Conservation (phyloP, 352 stramenopile species). For the Phytophthora pseudosyringae region DNA sequence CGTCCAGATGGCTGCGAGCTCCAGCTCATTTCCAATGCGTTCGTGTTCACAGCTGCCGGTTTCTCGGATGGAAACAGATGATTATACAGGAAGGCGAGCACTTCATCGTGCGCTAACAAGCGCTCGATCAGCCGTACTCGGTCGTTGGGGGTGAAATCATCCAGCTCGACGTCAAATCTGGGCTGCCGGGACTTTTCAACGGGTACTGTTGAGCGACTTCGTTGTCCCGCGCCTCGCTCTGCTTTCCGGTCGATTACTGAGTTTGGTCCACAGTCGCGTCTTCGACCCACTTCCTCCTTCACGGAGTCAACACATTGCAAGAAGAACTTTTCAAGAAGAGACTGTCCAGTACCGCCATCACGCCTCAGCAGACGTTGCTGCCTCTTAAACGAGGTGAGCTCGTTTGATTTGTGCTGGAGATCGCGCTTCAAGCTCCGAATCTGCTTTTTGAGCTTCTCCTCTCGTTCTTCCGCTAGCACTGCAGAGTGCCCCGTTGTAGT, state of each 20-base stretch:
- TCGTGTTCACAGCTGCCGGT: slow-evolving; percentile 3
- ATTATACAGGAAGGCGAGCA: slow-evolving; percentile 76
- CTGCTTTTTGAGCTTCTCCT: slow-evolving; percentile 77
- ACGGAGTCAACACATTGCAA: slow-evolving; percentile 84
- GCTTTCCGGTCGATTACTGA: slow-evolving; percentile 23
- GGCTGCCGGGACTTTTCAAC: slow-evolving; percentile 23
- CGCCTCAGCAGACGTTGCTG: slow-evolving; percentile 45
- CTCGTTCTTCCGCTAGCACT: slow-evolving; percentile 53
- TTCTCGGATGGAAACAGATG: slow-evolving; percentile 69
- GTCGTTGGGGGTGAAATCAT: slow-evolving; percentile 75
- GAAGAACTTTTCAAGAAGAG: slow-evolving; percentile 79
- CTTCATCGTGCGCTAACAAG: slow-evolving; percentile 81
- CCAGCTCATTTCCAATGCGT: slow-evolving; percentile 23
- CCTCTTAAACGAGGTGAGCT: slow-evolving; percentile 45
- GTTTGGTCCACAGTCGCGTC: slow-evolving; percentile 33
- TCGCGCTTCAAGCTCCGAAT: slow-evolving; percentile 73
- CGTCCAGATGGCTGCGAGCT: slow-evolving; percentile 13
- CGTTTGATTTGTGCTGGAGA: slow-evolving; percentile 67
- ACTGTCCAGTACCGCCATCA: slow-evolving; percentile 43
- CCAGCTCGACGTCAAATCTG: slow-evolving; percentile 50
- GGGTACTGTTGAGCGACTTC: slow-evolving; percentile 6
- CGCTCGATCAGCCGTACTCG: slow-evolving; percentile 78
- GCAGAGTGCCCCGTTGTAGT: slow-evolving; percentile 19
- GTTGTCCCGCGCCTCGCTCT: slow-evolving; percentile 4
- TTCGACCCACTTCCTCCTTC: slow-evolving; percentile 72